These are phyloP conservation scores for Nigrograna mackinnonii DNA, from an alignment of 2,329 filamentous ascomycete genomes.

Conservation along the genomic window DNA sequence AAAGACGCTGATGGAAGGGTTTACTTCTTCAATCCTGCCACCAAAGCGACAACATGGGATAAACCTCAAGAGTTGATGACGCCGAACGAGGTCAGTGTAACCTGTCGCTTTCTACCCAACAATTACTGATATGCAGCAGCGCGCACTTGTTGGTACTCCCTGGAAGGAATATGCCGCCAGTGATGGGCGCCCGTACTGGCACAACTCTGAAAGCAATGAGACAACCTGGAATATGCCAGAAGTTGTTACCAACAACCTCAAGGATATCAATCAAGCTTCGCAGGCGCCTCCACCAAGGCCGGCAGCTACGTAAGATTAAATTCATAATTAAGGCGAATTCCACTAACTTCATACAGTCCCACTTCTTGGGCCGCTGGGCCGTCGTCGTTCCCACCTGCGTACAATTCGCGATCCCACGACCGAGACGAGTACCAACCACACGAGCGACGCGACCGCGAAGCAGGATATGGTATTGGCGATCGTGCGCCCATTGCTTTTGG, in stretches of 20 bases:
- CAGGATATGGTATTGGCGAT: conserved; percentile 43
- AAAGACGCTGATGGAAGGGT: conserved; percentile 78
- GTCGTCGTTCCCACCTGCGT: conserved; percentile 45
- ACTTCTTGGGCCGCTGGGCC: conserved; percentile 63
- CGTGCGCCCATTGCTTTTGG: conserved; percentile 35
- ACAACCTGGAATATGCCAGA: conserved; percentile 96
- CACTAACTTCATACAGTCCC: conserved; percentile 9
- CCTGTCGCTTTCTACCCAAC: neutral
- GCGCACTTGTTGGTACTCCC: conserved; percentile 77
- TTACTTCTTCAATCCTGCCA: conserved; percentile 89
- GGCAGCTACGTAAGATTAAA: conserved; percentile 51
- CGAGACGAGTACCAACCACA: conserved; percentile 46
- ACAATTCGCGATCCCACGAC: conserved; percentile 35
- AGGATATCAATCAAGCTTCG: conserved; percentile 67
- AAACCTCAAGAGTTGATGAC: conserved; percentile 92
- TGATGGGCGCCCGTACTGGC: conserved; percentile 89
- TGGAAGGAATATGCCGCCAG: conserved; percentile 93
- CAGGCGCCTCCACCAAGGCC: conserved; percentile 51
- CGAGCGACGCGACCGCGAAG: conserved; percentile 52
- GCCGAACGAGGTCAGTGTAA: conserved; percentile 68
- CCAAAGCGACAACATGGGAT: conserved; percentile 89
- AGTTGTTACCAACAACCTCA: conserved; percentile 70
- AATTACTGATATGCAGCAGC: conserved; percentile 57
- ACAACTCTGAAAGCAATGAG: conserved; percentile 87
- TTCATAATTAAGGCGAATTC: neutral